Evolutionary conservation across 441 rosid genomes (phyloP).

Genomic region (Metrosideros polymorpha): DNA sequence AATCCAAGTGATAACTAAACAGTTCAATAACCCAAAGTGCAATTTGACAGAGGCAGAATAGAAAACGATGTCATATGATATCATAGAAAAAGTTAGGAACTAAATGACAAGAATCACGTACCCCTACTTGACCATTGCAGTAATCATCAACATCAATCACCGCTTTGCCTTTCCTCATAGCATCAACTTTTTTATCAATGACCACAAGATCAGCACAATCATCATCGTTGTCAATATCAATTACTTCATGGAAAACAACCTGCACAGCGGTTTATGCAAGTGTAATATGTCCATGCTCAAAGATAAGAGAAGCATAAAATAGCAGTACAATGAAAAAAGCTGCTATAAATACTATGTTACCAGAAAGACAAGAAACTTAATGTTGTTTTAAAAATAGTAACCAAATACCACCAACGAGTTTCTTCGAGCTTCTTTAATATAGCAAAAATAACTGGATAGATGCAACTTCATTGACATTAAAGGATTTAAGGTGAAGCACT

Average conservation of each 20-base stretch:
- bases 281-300: neutral
- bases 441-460: neutral
- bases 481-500: neutral
- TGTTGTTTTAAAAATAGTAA: neutral
- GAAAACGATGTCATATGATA: neutral
- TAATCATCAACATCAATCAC: constrained; percentile 15
- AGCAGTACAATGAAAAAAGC: neutral
- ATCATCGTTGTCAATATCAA: constrained; percentile 50
- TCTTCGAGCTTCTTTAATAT: neutral
- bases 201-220: constrained; percentile 28
- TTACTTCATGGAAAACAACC: constrained; percentile 36
- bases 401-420: neutral
- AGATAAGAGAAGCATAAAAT: neutral
- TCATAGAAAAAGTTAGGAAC: neutral
- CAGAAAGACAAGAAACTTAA: neutral
- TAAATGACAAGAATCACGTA: neutral
- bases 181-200: constrained; percentile 25
- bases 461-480: neutral
- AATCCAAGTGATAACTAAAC: neutral
- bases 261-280: constrained; percentile 5
- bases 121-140: constrained; percentile 18
- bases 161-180: constrained; percentile 54
- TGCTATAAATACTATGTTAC: neutral
- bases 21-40: neutral
- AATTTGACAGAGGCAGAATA: neutral